Base-by-base conservation (phyloP, 805 yeast species). In the Candida alai region DNA sequence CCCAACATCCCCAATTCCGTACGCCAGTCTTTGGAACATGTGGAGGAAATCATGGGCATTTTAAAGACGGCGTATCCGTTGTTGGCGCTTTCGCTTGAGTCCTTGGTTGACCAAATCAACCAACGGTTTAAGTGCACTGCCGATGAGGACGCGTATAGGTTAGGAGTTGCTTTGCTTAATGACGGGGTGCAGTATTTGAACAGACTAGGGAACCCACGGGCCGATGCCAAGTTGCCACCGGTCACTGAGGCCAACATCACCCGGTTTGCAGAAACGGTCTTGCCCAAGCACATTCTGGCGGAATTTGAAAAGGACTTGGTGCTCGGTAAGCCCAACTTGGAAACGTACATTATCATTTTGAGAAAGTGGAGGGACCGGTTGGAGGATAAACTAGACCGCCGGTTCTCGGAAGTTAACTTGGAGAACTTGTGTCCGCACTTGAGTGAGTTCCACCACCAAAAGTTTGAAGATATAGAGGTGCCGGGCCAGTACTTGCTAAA, bases 381-480 rank as follows among this genome's bases (percentile, higher is more conserved):
- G 40, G 97, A 93, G 56, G 95, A 85, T 48, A 88, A 85, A 53
- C 70, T 93, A 40, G 97, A 93, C 55, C 73, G 95, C 44, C 74
- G 94, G 39, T 81, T 87, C 37, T 75, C 80, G 19, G 76, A 77
- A 47, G 84, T 88, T 32, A 84, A 88, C 47, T 61, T 93, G 42
- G 98, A 93, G 60, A 78, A 88, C 37, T 70, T 93, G 42, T 88
- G 97, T 50, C 96, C 97, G 11, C 97, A 90, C 48, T 69, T 93
- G 57, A 83, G 95, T 54, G 96, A 89, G 54, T 93, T 94, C 76
- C 98, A 93, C 60, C 96, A 93, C 56, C 97, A 93, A 57, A 90
- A 88, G 60, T 93, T 93, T 54, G 99, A 93, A 56, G 98, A 93
- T 32, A 86, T 93, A 39, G 98, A 93, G 56, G 80, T 93, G 39